Base-by-base conservation (phyloP, 148 eudicot genomes). In the Chenopodium formosanum region DNA sequence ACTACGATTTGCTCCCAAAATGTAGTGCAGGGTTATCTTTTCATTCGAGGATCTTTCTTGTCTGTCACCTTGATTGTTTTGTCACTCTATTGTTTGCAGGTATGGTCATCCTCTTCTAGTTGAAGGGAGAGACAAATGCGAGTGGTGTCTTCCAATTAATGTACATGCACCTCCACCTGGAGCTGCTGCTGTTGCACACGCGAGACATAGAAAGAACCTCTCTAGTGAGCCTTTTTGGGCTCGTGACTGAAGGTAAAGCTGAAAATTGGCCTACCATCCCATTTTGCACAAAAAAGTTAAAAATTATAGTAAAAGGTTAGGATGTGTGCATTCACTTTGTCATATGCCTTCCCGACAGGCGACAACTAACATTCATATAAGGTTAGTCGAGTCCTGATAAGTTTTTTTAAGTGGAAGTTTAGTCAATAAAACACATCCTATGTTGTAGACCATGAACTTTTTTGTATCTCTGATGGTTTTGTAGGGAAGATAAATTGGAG, bases 81-180 rank as follows among this genome's bases (percentile, higher is more conserved):
- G 37, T 81, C 56, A 74, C 74, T 16, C n/a, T 69, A 46, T 58
- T 73, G 20, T 34, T 64, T 34, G 52, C 84, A 96, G 99, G 90
- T 91, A 81, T 56, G 95, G 90, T 83, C 99, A 96, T 92, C 98
- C 99, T 66, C 99, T 96, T 87, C 74, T 96, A 75, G 84, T 92
- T 31, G 98, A 96, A 71, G 95, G 94, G 75, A 90, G 99, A 84
- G 98, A 96, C 86, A 96, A 90, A 83, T 94, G 99, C 46, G 98
- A 96, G 84, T 96, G 99, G 99, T 84, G 87, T 80, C 93, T 96
- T 87, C 99, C 99, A 25, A 90, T 96, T 70, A 94, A 89, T 48
- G 97, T 96, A 56, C 97, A 92, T 84, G 98, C 98, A 48, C 94
- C 99, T 86, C 97, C 93, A 73, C 84, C 88, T 19, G 88, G 90